Evolutionary conservation across 495 filamentous ascomycete species (phyloP).

Genomic region (Xylaria acuta): DNA sequence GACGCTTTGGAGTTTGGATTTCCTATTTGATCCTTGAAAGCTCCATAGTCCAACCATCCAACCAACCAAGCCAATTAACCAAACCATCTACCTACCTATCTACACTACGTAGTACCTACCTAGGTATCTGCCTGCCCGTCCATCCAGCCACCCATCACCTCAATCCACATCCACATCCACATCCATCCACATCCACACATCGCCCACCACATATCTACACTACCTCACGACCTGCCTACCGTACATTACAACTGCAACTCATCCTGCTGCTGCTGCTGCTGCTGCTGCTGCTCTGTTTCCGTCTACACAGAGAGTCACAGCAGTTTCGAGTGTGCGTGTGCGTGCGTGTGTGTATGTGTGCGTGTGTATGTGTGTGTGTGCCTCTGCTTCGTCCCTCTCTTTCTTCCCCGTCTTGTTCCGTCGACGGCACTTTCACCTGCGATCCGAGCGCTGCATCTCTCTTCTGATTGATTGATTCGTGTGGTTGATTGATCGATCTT

Average conservation of each 20-base stretch:
- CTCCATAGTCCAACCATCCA: background rate
- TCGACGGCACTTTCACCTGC: slow-evolving; percentile 12
- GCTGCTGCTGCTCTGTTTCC: background rate
- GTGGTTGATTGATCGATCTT: slow-evolving; percentile 3
- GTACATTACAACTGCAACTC: slow-evolving; percentile 10
- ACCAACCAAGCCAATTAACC: slow-evolving; percentile 1
- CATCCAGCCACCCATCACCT: slow-evolving; percentile 6
- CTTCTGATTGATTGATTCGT: slow-evolving; percentile 18
- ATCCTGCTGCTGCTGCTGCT: background rate
- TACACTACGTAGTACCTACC: too few relatives aligned
- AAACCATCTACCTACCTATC: slow-evolving; percentile 8
- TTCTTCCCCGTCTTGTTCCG: slow-evolving; percentile 21
- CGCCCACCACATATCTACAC: slow-evolving; percentile 21
- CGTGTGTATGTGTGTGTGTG: background rate
- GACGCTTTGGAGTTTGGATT: slow-evolving; percentile 15
- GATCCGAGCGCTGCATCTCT: slow-evolving; percentile 25
- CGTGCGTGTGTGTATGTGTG: background rate
- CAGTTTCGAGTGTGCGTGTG: background rate
- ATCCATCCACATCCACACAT: slow-evolving; percentile 17
- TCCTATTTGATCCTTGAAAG: slow-evolving; percentile 20
- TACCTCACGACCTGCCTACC: background rate
- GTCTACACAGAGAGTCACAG: slow-evolving; percentile 10
- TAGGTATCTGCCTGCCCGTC: background rate
- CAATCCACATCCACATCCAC: too few relatives aligned
- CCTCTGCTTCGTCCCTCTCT: background rate